Percentiles rank a stretch among this genome's conserved stretches.
Evolutionary conservation across 768 basidiomycete species (phyloP).

Genomic region (Hortiboletus flavorubellus): DNA sequence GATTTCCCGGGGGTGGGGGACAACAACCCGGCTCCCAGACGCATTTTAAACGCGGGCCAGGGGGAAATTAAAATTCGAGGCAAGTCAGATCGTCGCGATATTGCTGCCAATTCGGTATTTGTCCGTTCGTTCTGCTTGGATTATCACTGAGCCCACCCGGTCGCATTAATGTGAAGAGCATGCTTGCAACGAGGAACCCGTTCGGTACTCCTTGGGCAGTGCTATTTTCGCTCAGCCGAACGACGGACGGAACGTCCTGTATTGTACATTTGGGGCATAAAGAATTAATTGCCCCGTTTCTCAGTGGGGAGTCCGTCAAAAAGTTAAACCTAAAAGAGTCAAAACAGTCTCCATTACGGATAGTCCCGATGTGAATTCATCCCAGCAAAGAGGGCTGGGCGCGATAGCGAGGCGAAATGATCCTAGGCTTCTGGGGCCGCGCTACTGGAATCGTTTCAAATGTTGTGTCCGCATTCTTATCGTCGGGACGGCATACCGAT

Average conservation of each 20-base stretch:
- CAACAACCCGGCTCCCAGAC: neutral
- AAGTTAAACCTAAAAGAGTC: constrained; percentile 35
- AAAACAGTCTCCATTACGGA: constrained; percentile 29
- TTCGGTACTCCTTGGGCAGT: constrained; percentile 31
- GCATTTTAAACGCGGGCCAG: constrained; percentile 26
- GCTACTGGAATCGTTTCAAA: constrained; percentile 6
- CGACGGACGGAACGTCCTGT: constrained; percentile 13
- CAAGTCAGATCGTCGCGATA: constrained; percentile 26
- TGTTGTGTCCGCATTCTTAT: constrained; percentile 14
- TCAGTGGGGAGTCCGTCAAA: constrained; percentile 27
- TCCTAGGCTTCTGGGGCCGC: constrained; percentile 12
- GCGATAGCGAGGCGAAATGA: constrained; percentile 21
- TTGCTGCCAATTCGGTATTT: constrained; percentile 24
- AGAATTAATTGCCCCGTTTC: constrained; percentile 15
- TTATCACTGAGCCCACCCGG: constrained; percentile 19
- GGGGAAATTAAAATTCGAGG: constrained; percentile 17
- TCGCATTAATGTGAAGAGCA: constrained; percentile 20
- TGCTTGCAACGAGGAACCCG: constrained; percentile 24
- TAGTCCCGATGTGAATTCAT: constrained; percentile 16
- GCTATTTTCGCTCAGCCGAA: constrained; percentile 24
- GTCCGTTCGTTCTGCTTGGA: constrained; percentile 17
- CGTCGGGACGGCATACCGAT: constrained; percentile 25
- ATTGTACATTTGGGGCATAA: constrained; percentile 22
- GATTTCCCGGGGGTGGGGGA: constrained; percentile 5
- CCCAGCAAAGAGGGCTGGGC: constrained; percentile 16